Base-by-base conservation (phyloP, 208 protist species). In the Balamuthia mandrillaris region DNA sequence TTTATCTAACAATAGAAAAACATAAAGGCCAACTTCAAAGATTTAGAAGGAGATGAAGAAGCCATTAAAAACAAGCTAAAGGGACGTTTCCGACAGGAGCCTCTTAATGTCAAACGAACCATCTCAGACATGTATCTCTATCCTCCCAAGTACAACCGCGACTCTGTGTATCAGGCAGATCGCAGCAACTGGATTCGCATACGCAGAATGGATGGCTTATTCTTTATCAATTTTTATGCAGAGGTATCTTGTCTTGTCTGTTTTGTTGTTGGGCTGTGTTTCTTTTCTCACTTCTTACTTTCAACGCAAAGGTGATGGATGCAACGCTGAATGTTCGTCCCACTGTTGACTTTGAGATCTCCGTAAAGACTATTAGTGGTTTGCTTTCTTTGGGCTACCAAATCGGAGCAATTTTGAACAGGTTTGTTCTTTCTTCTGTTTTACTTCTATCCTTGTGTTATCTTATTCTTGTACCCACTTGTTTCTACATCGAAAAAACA, bases 181-280 rank as follows among this genome's bases (percentile, higher is more conserved):
- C 83, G 84, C 39, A 72, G 54, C 3, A 88, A 88, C 49, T 88
- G 86, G 86, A 88, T 88, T 39, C 65, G 86, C 56, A 88, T 88
- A 7, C 33, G 86, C 33, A 42, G 86, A 54, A 85, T 75, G 16
- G 86, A 88, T 4, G 86, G 86, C 70, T 65, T 86, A 77, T 88
- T 88, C 65, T 70, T 74, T 61, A 88, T 88, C 37, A 68, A 85
- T 29, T 85, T 88, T 16, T 88, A 88, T 35, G 72, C 74, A 0
- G 74, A 86, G 68, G n/a, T n/a, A n/a, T n/a, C n/a, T n/a, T n/a
- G n/a, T n/a, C n/a, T n/a, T n/a, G n/a, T n/a, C n/a, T n/a, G n/a
- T n/a, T n/a, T n/a, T n/a, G n/a, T n/a, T n/a, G n/a, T n/a, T n/a
- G n/a, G n/a, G n/a, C n/a, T n/a, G n/a, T n/a, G n/a, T n/a, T n/a